Evolutionary conservation across 2,329 filamentous ascomycete species (phyloP).

Genomic region (Hymenoscyphus albidus): DNA sequence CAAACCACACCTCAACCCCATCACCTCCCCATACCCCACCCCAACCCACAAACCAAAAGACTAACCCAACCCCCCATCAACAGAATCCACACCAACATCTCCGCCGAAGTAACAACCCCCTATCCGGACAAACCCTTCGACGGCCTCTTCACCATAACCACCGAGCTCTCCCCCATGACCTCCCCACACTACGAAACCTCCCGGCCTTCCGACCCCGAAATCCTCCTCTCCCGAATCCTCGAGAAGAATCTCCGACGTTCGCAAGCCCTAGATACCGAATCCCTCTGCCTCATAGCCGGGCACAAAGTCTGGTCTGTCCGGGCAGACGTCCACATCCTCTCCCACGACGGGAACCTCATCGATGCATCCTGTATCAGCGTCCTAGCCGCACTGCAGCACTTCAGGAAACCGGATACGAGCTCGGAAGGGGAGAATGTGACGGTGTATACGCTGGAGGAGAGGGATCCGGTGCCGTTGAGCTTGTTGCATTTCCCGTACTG

Average conservation of each 20-base stretch:
- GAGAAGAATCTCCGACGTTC: slow-evolving; percentile 94
- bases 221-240: slow-evolving; percentile 80
- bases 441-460: slow-evolving; percentile 77
- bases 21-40: slow-evolving; percentile 3
- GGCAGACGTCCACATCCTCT: slow-evolving; percentile 86
- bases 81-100: slow-evolving; percentile 80
- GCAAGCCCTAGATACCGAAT: slow-evolving; percentile 90
- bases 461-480: slow-evolving; percentile 84
- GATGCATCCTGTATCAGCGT: slow-evolving; percentile 84
- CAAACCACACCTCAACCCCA: slow-evolving; percentile 8
- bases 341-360: slow-evolving; percentile 85
- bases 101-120: slow-evolving; percentile 82
- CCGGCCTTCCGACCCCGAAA: slow-evolving; percentile 77
- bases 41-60: background rate
- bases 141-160: slow-evolving; percentile 87
- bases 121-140: slow-evolving; percentile 89
- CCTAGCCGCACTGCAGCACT: slow-evolving; percentile 85
- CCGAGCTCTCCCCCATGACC: slow-evolving; percentile 89
- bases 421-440: slow-evolving; percentile 82
- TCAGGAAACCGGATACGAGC: slow-evolving; percentile 82
- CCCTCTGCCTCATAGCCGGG: slow-evolving; percentile 86
- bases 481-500: slow-evolving; percentile 92
- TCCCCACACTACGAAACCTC: slow-evolving; percentile 86
- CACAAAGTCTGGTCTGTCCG: slow-evolving; percentile 88
- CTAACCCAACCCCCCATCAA: slow-evolving; percentile 4